Percentiles rank a stretch among this genome's conserved stretches.
Conservation (phyloP, 306 rosid species). For the Cucurbita ficifolia region DNA sequence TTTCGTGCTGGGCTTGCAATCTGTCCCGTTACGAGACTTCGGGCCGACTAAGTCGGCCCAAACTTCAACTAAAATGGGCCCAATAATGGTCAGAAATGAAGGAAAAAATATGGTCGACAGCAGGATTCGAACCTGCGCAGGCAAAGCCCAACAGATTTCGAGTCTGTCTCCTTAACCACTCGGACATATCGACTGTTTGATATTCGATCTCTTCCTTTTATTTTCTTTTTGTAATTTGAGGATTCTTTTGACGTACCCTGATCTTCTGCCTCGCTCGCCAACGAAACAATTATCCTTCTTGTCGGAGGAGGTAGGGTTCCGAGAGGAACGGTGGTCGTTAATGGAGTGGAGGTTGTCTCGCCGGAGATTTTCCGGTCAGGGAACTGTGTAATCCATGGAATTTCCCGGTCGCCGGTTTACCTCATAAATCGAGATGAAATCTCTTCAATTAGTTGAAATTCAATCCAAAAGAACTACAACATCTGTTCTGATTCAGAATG, state of each 20-base stretch:
- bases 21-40: neutral
- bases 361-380: constrained; percentile 41
- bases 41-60: neutral
- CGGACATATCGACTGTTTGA: neutral
- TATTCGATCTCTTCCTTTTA: too few relatives aligned
- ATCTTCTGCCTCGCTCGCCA: neutral
- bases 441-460: neutral
- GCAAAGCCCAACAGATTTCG: constrained; percentile 7
- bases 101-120: neutral
- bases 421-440: constrained; percentile 3
- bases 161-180: constrained; percentile 8
- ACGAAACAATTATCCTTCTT: neutral
- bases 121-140: constrained; percentile 9
- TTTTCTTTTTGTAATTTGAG: neutral
- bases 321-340: constrained; percentile 21
- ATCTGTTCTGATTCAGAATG: neutral
- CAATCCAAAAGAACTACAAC: neutral
- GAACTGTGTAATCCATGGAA: constrained; percentile 55
- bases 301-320: constrained; percentile 4
- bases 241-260: neutral
- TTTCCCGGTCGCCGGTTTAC: constrained; percentile 24
- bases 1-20: constrained; percentile 1
- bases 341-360: constrained; percentile 41
- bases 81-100: too few relatives aligned
- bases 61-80: neutral